Percentiles rank a stretch among this genome's conserved stretches.
These are phyloP conservation scores for Diplodia mutila DNA, from an alignment of 2,329 filamentous ascomycete genomes.

Conservation along the genomic window DNA sequence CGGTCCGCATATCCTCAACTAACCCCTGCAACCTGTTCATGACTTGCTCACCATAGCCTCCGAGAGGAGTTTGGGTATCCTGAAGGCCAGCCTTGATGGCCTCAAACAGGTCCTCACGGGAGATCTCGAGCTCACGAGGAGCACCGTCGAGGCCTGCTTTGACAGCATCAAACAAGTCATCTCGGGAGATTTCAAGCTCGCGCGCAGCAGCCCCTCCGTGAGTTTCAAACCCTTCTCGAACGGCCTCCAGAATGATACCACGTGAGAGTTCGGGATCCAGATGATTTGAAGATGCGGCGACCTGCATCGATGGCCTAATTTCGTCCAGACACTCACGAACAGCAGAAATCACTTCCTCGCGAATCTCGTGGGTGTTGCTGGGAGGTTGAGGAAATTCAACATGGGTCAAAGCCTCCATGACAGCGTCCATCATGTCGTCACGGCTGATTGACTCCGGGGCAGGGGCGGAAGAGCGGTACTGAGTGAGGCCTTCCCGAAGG, in stretches of 20 bases:
- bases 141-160: conserved; percentile 37
- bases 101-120: conserved; percentile 57
- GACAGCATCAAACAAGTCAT: conserved; percentile 61
- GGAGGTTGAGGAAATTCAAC: conserved; percentile 76
- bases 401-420: conserved; percentile 83
- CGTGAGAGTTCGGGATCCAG: conserved; percentile 53
- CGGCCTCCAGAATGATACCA: conserved; percentile 60
- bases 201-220: conserved; percentile 45
- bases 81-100: conserved; percentile 60
- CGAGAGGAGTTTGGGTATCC: conserved; percentile 46
- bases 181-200: conserved; percentile 52
- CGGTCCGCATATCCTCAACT: conserved; percentile 63
- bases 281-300: conserved; percentile 44
- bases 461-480: conserved; percentile 61
- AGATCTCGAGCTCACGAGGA: conserved; percentile 49
- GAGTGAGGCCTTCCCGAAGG: conserved; percentile 80
- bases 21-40: conserved; percentile 62
- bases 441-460: conserved; percentile 63
- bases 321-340: conserved; percentile 87
- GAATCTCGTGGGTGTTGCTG: conserved; percentile 69
- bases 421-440: conserved; percentile 82
- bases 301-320: conserved; percentile 60
- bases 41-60: conserved; percentile 62
- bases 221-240: conserved; percentile 61
- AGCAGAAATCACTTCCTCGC: conserved; percentile 81